Conservation (phyloP, 2,329 filamentous ascomycete genomes). For the Botrytis pseudocinerea region DNA sequence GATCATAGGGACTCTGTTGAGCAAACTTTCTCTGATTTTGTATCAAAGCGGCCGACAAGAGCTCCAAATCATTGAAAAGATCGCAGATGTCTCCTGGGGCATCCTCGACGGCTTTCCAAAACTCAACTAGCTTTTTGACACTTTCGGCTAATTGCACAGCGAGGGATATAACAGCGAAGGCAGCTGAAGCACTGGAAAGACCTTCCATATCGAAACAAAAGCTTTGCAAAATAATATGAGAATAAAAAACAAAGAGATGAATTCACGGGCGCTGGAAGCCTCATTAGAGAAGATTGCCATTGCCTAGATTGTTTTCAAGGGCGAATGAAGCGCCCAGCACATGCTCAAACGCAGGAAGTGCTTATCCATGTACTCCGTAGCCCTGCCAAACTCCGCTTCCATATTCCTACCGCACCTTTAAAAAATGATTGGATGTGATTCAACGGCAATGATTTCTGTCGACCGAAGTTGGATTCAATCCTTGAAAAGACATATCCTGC, state of each 20-base stretch:
- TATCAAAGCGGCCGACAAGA: not conserved
- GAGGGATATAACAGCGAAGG: constrained; percentile 8
- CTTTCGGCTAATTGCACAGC: constrained; percentile 1
- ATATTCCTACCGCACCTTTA: constrained; percentile 2
- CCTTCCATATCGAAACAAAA: constrained; percentile 4
- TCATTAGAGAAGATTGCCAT: not conserved
- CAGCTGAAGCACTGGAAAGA: constrained; percentile 17
- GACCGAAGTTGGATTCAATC: not conserved
- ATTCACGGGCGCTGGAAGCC: not conserved
- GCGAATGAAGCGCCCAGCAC: not conserved
- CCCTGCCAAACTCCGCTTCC: constrained; percentile 5
- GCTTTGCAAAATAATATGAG: too few relatives aligned
- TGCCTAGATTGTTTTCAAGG: not conserved
- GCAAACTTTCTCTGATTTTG: not conserved
- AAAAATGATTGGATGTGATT: constrained; percentile 12
- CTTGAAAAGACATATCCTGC: not conserved
- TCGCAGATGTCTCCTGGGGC: not conserved
- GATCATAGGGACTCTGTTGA: not conserved
- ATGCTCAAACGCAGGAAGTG: not conserved
- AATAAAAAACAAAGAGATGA: not conserved
- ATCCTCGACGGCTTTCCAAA: constrained; percentile 11
- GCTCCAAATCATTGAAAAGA: not conserved
- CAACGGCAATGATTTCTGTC: not conserved
- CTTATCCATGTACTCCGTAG: not conserved
- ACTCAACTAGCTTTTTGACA: not conserved